Evolutionary conservation across 2,329 filamentous ascomycete genomes (phyloP), one percentile per base, ranked within the genome.

Genomic region (Calcarisporium arbuscula): DNA sequence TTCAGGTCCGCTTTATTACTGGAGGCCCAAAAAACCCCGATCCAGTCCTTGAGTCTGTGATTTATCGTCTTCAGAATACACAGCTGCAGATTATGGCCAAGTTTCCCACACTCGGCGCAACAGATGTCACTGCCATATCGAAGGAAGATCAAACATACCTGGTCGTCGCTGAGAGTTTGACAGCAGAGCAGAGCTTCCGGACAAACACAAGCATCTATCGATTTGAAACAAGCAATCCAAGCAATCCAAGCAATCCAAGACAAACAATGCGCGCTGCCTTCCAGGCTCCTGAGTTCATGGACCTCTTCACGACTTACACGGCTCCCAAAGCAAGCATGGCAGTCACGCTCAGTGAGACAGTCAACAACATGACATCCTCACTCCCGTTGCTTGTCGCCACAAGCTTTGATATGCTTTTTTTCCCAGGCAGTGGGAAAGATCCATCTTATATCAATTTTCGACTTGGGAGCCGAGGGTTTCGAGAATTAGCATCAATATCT

Each of bases 241-340:
- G 28, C 26, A n/a, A n/a, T n/a, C n/a, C 10, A 20, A 26, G 26
- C 28, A 29, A 26, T 19, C 19, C 14, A 17, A 29, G 28, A 26
- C 35, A 34, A 31, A 38, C 35, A 17, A 20, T 29, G 5, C 6
- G n/a, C 15, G 9, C 20, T n/a, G 5, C 28, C 12, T 28, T 39
- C 26, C 25, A 22, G 28, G 28, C 26, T 19, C 5, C 28, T 4
- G 28, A n/a, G 19, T 29, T 29, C 16, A 14, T 29, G 8, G 28
- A 29, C 16, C 19, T 29, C 9, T 29, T 29, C 28, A 29, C 28
- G 6, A 17, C 28, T 17, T 29, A 29, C 16, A 29, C 28, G 6
- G 28, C 28, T 17, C 19, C 28, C 4, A 29, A 29, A 18, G 19
- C 28, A 3, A 18, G 28, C 16, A 29, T 29, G 16, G 28, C 15